These are phyloP conservation scores for Nelumbo lutea DNA, from an alignment of 164 flowering plant species.

Conservation along the genomic window DNA sequence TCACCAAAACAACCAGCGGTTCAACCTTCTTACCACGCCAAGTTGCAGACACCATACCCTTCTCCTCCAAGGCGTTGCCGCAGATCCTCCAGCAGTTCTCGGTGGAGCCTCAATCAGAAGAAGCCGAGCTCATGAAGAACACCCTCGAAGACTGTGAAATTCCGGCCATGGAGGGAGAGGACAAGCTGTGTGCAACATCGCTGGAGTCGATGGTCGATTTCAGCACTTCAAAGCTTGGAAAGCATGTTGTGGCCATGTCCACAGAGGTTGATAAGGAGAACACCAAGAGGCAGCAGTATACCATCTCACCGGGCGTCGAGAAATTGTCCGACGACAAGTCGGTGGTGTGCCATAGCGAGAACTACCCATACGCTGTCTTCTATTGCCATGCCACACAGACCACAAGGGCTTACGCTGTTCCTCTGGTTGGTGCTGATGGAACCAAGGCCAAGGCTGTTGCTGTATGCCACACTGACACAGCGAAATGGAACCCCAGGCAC, in stretches of 20 bases:
- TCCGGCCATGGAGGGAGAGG: slow-evolving; percentile 23
- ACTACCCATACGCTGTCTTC: slow-evolving; percentile 28
- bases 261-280: slow-evolving; percentile 13
- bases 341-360: slow-evolving; percentile 25
- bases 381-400: slow-evolving; percentile 23
- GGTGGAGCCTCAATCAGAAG: slow-evolving; percentile 24
- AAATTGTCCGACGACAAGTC: slow-evolving; percentile 11
- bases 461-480: slow-evolving; percentile 29
- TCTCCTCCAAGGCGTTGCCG: slow-evolving; percentile 31
- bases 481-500: slow-evolving; percentile 34
- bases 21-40: slow-evolving; percentile 33
- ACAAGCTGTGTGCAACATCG: slow-evolving; percentile 31
- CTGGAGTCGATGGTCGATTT: slow-evolving; percentile 35
- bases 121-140: slow-evolving; percentile 29
- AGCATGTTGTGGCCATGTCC: slow-evolving; percentile 9
- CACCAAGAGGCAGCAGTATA: slow-evolving; percentile 16
- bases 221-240: slow-evolving; percentile 26
- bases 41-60: slow-evolving; percentile 37
- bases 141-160: slow-evolving; percentile 26
- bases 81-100: slow-evolving; percentile 28
- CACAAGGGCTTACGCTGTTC: slow-evolving; percentile 23
- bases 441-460: slow-evolving; percentile 24
- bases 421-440: slow-evolving; percentile 29
- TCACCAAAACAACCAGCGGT: slow-evolving; percentile 17
- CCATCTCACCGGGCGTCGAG: slow-evolving; percentile 8